Conservation (phyloP, 179 eudicot genomes). For the Silene coronaria region DNA sequence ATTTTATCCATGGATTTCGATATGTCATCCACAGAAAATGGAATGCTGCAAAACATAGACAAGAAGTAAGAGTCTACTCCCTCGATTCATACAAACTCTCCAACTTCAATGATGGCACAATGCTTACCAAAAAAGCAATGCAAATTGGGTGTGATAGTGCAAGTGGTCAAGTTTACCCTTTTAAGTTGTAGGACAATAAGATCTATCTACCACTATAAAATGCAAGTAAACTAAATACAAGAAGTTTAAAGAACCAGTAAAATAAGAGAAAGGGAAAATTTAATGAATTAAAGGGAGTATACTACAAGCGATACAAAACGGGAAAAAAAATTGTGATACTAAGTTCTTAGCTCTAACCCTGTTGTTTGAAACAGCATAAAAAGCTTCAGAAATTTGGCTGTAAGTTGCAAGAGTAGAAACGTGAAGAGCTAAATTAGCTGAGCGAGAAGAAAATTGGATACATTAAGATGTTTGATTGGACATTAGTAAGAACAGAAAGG, state of each 20-base stretch:
- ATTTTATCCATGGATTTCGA: conserved; percentile 78
- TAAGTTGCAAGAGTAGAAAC: no score
- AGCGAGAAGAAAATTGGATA: no score
- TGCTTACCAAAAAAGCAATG: not conserved
- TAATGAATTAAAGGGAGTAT: not conserved
- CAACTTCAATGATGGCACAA: not conserved
- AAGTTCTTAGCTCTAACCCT: not conserved
- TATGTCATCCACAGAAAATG: conserved; percentile 94
- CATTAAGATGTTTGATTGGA: no score
- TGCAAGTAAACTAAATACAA: no score
- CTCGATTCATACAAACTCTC: not conserved
- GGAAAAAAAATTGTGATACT: not conserved
- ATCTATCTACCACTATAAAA: no score
- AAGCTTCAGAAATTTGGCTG: no score
- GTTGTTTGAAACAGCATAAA: no score
- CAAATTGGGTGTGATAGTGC: not conserved
- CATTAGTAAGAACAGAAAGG: no score
- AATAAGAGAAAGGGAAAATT: no score
- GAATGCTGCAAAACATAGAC: conserved; percentile 57
- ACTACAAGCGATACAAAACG: not conserved
- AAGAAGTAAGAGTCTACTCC: conserved; percentile 3
- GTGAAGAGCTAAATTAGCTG: no score
- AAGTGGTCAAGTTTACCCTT: not conserved
- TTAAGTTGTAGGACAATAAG: no score
- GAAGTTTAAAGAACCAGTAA: no score